Evolutionary conservation across 768 basidiomycete species (phyloP).

Genomic region (Amanita exitialis): DNA sequence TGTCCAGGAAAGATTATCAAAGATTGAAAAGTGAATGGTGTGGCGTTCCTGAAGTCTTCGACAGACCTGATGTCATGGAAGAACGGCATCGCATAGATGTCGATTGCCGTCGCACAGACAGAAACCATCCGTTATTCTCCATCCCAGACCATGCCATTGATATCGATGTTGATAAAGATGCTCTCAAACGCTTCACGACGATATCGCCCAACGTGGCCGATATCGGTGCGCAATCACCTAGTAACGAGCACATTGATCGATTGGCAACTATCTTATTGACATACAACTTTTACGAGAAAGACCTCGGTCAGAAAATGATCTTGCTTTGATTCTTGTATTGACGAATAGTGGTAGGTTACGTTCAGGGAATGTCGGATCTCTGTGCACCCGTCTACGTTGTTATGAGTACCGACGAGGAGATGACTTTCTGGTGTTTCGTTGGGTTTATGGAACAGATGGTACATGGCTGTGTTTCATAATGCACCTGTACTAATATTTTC

Average conservation of each 20-base stretch:
- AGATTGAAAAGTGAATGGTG: slow-evolving; percentile 74
- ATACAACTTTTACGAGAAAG: slow-evolving; percentile 84
- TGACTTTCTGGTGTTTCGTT: slow-evolving; percentile 96
- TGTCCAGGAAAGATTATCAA: slow-evolving; percentile 55
- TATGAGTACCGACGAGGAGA: slow-evolving; percentile 77
- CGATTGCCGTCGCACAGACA: slow-evolving; percentile 93
- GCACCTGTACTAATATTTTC: neutral
- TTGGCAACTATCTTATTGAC: slow-evolving; percentile 80
- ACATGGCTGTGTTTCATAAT: slow-evolving; percentile 15
- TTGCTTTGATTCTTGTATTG: slow-evolving; percentile 5
- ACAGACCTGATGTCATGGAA: slow-evolving; percentile 72
- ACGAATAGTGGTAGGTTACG: slow-evolving; percentile 54
- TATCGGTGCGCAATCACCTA: slow-evolving; percentile 80
- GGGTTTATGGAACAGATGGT: slow-evolving; percentile 95
- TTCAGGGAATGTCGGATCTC: slow-evolving; percentile 98
- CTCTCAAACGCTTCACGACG: slow-evolving; percentile 48
- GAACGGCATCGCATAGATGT: slow-evolving; percentile 94
- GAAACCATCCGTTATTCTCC: slow-evolving; percentile 85
- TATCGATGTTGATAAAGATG: slow-evolving; percentile 38
- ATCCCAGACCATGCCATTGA: slow-evolving; percentile 24
- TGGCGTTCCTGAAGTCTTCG: slow-evolving; percentile 73
- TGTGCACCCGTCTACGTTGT: slow-evolving; percentile 91
- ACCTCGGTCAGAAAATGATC: slow-evolving; percentile 45
- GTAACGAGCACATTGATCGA: slow-evolving; percentile 88
- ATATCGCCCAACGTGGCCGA: slow-evolving; percentile 67